Percentiles rank a stretch among this genome's conserved stretches.
These are phyloP conservation scores for Cucurbita argyrosperma DNA, from an alignment of 306 rosid genomes.

Conservation along the genomic window DNA sequence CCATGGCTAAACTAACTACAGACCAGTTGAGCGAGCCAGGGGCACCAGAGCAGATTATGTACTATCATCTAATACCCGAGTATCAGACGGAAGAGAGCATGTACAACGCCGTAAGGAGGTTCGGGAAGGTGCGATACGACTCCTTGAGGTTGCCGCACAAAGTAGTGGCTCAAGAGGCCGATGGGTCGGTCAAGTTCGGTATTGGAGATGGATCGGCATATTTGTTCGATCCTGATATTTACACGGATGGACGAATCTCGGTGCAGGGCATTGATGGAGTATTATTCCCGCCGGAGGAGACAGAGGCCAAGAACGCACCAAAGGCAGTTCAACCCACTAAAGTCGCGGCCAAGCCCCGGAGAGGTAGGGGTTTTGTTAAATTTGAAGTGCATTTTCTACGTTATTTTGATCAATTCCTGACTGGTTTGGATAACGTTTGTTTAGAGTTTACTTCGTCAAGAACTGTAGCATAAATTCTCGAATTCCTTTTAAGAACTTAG, in stretches of 20 bases:
- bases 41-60: slow-evolving; percentile 21
- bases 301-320: not conserved
- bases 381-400: not conserved
- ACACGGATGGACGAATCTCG: slow-evolving; percentile 21
- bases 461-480: not conserved
- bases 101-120: slow-evolving; percentile 18
- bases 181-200: slow-evolving; percentile 22
- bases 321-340: slow-evolving; percentile 3
- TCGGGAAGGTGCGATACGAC: slow-evolving; percentile 17
- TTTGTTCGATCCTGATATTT: slow-evolving; percentile 20
- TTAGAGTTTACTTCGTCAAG: not conserved
- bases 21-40: slow-evolving; percentile 22
- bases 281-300: slow-evolving; percentile 15
- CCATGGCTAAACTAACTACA: slow-evolving; percentile 22
- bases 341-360: slow-evolving; percentile 12
- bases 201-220: slow-evolving; percentile 14
- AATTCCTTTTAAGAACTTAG: not conserved
- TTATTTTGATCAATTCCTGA: not conserved
- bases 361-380: slow-evolving; percentile 8
- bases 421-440: not conserved
- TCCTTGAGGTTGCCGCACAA: slow-evolving; percentile 12
- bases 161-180: slow-evolving; percentile 19
- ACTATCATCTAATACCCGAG: slow-evolving; percentile 16
- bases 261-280: slow-evolving; percentile 24
- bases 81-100: slow-evolving; percentile 25